These are phyloP conservation scores for Floccularia luteovirens DNA, from an alignment of 768 basidiomycete species.

Conservation along the genomic window DNA sequence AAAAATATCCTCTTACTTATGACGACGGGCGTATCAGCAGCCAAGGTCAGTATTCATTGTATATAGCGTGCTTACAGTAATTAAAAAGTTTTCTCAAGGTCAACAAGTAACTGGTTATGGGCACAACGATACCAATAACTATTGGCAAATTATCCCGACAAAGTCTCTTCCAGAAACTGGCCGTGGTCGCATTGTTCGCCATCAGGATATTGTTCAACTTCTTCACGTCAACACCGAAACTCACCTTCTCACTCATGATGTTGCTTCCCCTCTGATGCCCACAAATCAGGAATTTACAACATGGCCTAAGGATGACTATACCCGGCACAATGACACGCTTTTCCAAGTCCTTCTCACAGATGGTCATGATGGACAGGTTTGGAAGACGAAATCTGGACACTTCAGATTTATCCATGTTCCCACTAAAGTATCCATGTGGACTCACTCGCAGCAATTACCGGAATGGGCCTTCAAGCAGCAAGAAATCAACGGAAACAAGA, in stretches of 20 bases:
- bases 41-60: slow-evolving; percentile 48
- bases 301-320: slow-evolving; percentile 70
- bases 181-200: slow-evolving; percentile 85
- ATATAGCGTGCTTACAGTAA: slow-evolving; percentile 1
- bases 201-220: slow-evolving; percentile 84
- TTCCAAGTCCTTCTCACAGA: slow-evolving; percentile 75
- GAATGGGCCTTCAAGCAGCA: slow-evolving; percentile 98
- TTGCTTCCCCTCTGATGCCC: slow-evolving; percentile 93
- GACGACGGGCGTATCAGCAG: slow-evolving; percentile 93
- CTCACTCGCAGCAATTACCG: slow-evolving; percentile 75
- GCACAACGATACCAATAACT: slow-evolving; percentile 90
- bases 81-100: slow-evolving; percentile 33
- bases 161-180: slow-evolving; percentile 92
- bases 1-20: slow-evolving; percentile 88
- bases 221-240: slow-evolving; percentile 82
- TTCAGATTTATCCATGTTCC: slow-evolving; percentile 86
- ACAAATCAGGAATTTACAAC: slow-evolving; percentile 99
- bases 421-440: slow-evolving; percentile 93
- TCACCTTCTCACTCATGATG: slow-evolving; percentile 89
- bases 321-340: slow-evolving; percentile 80
- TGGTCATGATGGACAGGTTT: slow-evolving; percentile 69
- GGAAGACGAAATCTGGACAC: slow-evolving; percentile 92
- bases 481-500: slow-evolving; percentile 98
- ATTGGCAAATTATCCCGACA: slow-evolving; percentile 94
- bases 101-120: slow-evolving; percentile 97